A percentile compares a stretch with the other conserved stretches of the same genome.
phyloP scores from a whole-genome alignment of 129 eudicot species.

The Flaveria trinervia region DNA sequence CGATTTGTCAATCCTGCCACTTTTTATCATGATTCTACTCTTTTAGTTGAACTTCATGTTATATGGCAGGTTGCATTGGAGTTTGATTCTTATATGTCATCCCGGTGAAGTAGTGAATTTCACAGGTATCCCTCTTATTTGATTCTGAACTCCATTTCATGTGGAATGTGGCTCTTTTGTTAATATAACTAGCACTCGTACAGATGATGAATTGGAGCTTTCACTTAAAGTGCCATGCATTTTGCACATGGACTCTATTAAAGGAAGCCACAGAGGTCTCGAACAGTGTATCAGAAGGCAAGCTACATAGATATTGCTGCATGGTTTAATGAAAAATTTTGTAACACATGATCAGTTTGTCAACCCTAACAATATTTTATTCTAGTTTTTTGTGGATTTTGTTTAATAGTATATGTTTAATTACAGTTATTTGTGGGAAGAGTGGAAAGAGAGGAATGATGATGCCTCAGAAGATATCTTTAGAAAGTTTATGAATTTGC shows the following conservation, averaged over 20 bases:
- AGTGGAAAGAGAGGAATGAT: constrained; percentile 62
- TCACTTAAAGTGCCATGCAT: constrained; percentile 61
- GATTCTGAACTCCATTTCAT: constrained; percentile 7
- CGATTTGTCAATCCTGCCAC: background rate
- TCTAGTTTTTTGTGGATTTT: background rate
- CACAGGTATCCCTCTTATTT: constrained; percentile 39
- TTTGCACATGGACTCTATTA: constrained; percentile 77
- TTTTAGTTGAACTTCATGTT: constrained; percentile 22
- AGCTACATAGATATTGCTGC: constrained; percentile 21
- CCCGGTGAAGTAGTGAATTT: constrained; percentile 61
- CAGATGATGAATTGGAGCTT: constrained; percentile 48
- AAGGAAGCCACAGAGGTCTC: constrained; percentile 82
- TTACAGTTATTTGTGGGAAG: constrained; percentile 66
- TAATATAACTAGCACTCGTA: constrained; percentile 24
- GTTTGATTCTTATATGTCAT: constrained; percentile 80
- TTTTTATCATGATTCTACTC: background rate
- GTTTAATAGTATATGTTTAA: constrained; percentile 9
- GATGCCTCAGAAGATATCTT: constrained; percentile 36
- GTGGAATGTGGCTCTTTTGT: background rate
- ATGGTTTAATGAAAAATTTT: background rate
- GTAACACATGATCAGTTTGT: background rate
- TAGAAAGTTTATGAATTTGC: constrained; percentile 48
- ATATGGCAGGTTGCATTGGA: constrained; percentile 77
- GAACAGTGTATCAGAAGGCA: constrained; percentile 53
- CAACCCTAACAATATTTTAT: background rate